Base-by-base conservation (phyloP, 2,329 filamentous ascomycete species). In the Pseudogymnoascus sp. region DNA sequence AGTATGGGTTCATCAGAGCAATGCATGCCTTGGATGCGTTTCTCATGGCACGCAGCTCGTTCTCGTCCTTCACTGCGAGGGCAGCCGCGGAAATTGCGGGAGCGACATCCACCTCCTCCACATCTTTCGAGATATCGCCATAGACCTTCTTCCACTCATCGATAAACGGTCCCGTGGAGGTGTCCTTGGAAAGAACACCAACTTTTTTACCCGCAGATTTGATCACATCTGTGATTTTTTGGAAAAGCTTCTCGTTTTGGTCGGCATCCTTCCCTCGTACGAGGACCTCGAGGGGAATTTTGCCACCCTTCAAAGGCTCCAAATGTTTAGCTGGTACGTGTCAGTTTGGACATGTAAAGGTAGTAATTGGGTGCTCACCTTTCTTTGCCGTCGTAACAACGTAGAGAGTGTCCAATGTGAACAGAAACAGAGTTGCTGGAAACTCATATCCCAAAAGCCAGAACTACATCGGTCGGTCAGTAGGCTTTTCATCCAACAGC, bases 371-470 rank as follows among this genome's bases (percentile, higher is more conserved):
- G 40, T 42, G 21, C 71, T 67, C 74, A 96, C 92, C 93, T 86
- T 99, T 99, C 79, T 99, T 99, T 64, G 91, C 88, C 5, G 95
- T 99, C 6, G 95, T 99, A 68, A 99, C 86, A 65, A 97, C 88
- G 77, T 95, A 96, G 70, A 97, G 82, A 56, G 86, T 86, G 66
- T 97, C 95, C 65, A 87, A 80, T 1, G 93, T 97, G 75, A 99
- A 87, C 61, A 99, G 83, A 81, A 99, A 91, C 67, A 99, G 81
- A 0, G 95, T 99, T 40, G 93, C 93, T 35, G 95, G 95, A 73
- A 99, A 99, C 76, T 99, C 95, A 81, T 99, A 99, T 71, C 95
- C 95, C 66, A 99, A 85, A 63, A 99, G 83, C 96, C 96, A 99
- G 77, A 97, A 96, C 93, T 97, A 68, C 44, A 66, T 69, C 59